Evolutionary conservation across 2,329 filamentous ascomycete genomes (phyloP), one percentile per base, ranked within the genome.

Genomic region (Colletotrichum plurivorum): DNA sequence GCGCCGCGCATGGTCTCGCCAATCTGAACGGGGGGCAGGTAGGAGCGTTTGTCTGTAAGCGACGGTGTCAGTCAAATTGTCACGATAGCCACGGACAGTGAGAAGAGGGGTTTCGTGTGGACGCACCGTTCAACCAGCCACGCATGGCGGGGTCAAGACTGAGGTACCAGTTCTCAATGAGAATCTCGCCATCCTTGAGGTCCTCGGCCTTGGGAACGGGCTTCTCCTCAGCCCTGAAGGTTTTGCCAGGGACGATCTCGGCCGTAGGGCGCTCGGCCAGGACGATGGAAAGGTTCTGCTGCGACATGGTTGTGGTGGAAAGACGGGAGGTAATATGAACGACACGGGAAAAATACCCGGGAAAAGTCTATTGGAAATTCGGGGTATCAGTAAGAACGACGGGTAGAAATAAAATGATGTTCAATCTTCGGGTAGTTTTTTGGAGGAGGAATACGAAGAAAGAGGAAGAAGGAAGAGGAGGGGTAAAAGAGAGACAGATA

Each of bases 131-230:
- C 20, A 94, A 79, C 90, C 90, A 93, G 67, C 89, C 89, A 73
- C 92, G 87, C 91, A 93, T 93, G n/a, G 92, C 91, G 1, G 92
- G 92, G 79, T 94, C 92, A 46, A 94, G 84, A 10, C 89, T 91
- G 52, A 93, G 84, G 75, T 93, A 93, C 69, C 92, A 79, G 1
- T 79, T 77, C 77, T 89, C 86, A 52, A 89, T 79, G 58, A 94
- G 84, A 63, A 93, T 83, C 75, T 93, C 81, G 72, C 90, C 90
- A 82, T 90, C 86, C 76, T 90, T 85, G 49, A 92, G 83, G 69
- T 87, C 83, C 39, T 80, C 79, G 20, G 83, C 81, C 8, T 84
- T 80, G 73, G 87, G 87, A 4, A 87, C 83, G 1, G 87, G 82
- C 1, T 83, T 79, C 54, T 81, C 82, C 74, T 88, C 84, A 43